These are phyloP conservation scores for Amoebophrya sp. DNA, from an alignment of 169 alveolate species.

Conservation along the genomic window DNA sequence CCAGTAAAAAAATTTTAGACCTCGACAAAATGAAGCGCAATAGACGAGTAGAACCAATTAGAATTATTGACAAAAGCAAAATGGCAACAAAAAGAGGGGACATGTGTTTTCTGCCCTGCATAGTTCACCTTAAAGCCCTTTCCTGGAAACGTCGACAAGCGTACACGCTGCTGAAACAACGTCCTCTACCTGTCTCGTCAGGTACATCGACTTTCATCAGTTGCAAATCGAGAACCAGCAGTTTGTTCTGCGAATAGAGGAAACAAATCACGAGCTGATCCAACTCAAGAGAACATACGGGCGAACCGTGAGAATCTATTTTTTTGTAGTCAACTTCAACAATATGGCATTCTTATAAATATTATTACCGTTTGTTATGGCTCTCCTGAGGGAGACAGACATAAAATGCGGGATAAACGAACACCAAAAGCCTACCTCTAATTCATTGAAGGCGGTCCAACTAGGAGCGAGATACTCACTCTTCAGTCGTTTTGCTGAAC, in stretches of 20 bases:
- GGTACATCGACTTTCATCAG: conserved; percentile 78
- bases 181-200: too few relatives aligned
- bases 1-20: too few relatives aligned
- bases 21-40: too few relatives aligned
- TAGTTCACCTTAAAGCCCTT: too few relatives aligned
- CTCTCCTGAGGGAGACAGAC: neutral
- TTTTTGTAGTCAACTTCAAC: neutral
- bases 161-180: too few relatives aligned
- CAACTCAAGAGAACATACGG: conserved; percentile 65
- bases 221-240: conserved; percentile 81
- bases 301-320: conserved; percentile 42
- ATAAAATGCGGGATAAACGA: neutral
- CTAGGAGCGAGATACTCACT: neutral
- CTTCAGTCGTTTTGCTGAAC: too few relatives aligned
- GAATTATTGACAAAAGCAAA: too few relatives aligned
- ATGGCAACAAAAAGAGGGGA: too few relatives aligned
- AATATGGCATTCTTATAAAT: neutral
- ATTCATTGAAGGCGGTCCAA: neutral
- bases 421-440: too few relatives aligned
- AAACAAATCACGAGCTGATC: conserved; percentile 69
- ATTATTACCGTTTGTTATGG: neutral
- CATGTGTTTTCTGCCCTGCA: too few relatives aligned
- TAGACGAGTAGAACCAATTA: too few relatives aligned
- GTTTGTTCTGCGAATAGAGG: conserved; percentile 78
- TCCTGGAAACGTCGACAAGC: too few relatives aligned